phyloP scores from a whole-genome alignment of 495 filamentous ascomycete species.

The Viridothelium virens region DNA sequence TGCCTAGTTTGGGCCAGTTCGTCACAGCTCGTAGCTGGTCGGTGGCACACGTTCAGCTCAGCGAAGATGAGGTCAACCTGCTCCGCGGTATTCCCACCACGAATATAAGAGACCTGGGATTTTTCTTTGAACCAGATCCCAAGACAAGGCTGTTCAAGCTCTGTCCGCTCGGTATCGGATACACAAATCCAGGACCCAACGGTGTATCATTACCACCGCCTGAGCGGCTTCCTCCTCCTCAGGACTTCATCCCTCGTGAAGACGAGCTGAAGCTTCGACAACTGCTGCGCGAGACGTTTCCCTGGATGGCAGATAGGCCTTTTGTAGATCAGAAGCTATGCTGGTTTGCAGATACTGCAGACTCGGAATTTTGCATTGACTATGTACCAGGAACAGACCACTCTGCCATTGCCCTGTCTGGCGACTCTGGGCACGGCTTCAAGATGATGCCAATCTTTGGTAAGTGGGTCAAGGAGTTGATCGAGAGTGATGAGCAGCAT shows the following conservation, averaged over 20 bases:
- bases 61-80: constrained; percentile 41
- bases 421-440: constrained; percentile 49
- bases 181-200: constrained; percentile 41
- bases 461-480: constrained; percentile 39
- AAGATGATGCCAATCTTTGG: constrained; percentile 53
- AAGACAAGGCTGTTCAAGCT: constrained; percentile 49
- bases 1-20: constrained; percentile 29
- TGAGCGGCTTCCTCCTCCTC: constrained; percentile 20
- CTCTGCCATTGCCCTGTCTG: constrained; percentile 42
- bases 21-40: constrained; percentile 47
- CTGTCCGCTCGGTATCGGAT: constrained; percentile 48
- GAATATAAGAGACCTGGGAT: constrained; percentile 49
- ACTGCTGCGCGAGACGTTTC: constrained; percentile 40
- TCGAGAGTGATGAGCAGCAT: constrained; percentile 11
- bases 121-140: constrained; percentile 53
- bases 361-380: constrained; percentile 51
- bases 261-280: constrained; percentile 43
- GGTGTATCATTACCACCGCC: constrained; percentile 17
- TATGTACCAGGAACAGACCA: constrained; percentile 41
- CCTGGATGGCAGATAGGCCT: constrained; percentile 4
- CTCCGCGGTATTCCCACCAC: constrained; percentile 49
- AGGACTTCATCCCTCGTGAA: constrained; percentile 41
- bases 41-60: constrained; percentile 49
- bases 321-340: constrained; percentile 39
- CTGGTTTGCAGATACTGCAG: constrained; percentile 51